A percentile compares a stretch with the other conserved stretches of the same genome.
These are phyloP conservation scores for Chrysanthemum lavandulifolium DNA, from an alignment of 129 eudicot genomes.

Conservation along the genomic window DNA sequence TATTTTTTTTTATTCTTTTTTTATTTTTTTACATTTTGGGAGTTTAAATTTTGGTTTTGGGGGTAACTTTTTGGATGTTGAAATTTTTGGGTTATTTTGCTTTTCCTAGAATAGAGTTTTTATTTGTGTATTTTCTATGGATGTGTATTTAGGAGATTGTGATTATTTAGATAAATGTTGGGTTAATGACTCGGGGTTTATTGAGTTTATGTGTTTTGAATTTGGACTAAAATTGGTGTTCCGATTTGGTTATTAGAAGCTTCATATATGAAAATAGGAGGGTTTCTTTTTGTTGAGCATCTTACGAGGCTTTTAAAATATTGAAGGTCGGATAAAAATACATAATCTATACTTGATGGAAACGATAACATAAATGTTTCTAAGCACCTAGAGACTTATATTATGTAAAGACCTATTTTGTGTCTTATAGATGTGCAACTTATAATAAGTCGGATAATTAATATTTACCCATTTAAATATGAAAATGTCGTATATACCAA, in stretches of 20 bases:
- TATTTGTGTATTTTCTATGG: too few species aligned
- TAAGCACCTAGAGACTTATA: too few species aligned
- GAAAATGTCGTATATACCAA: too few species aligned
- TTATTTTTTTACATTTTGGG: background rate
- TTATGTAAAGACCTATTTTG: too few species aligned
- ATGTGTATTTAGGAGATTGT: background rate
- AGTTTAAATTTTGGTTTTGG: constrained; percentile 29
- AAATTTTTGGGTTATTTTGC: constrained; percentile 3
- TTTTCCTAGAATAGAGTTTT: constrained; percentile 11
- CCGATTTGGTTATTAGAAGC: background rate
- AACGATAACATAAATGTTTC: too few species aligned
- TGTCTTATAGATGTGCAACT: too few species aligned
- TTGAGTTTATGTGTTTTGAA: background rate
- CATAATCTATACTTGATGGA: too few species aligned
- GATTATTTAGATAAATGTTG: constrained; percentile 7
- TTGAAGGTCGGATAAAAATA: too few species aligned
- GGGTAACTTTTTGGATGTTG: constrained; percentile 20
- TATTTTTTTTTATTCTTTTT: background rate
- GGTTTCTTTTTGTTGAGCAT: too few species aligned
- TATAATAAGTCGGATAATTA: too few species aligned
- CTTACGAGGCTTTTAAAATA: too few species aligned
- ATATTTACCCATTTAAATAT: too few species aligned
- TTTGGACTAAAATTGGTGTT: background rate
- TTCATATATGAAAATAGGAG: background rate
- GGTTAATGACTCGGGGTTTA: constrained; percentile 3